Evolutionary conservation across 202 grass and related monocot species (phyloP).

Genomic region (Bolboschoenoplectus hybrid): DNA sequence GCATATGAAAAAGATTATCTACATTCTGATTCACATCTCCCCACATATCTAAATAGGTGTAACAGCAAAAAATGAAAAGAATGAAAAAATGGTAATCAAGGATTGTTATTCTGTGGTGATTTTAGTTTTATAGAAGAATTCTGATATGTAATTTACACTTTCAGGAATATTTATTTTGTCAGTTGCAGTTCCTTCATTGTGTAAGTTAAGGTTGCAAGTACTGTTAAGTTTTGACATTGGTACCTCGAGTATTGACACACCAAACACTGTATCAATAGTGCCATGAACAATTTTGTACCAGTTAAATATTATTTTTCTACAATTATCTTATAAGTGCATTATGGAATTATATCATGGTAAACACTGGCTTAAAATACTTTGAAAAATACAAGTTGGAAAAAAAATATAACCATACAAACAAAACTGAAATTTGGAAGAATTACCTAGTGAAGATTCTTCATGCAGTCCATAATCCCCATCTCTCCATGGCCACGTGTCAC

Average conservation of each 20-base stretch:
- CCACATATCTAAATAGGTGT: slow-evolving; percentile 47
- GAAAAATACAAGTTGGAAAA: background rate
- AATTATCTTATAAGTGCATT: background rate
- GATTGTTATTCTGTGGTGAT: slow-evolving; percentile 8
- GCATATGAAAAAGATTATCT: slow-evolving; percentile 58
- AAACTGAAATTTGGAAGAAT: slow-evolving; percentile 19
- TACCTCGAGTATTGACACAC: slow-evolving; percentile 15
- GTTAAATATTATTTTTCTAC: background rate
- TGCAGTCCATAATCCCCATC: slow-evolving; percentile 26
- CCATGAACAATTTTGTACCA: background rate
- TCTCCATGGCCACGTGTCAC: slow-evolving; percentile 37
- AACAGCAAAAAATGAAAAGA: background rate
- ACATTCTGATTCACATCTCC: slow-evolving; percentile 48
- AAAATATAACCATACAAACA: slow-evolving; percentile 6
- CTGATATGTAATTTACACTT: background rate
- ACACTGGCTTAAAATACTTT: background rate
- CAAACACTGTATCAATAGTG: background rate
- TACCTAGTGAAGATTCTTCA: slow-evolving; percentile 29
- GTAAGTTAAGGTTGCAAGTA: background rate
- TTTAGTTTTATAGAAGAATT: background rate
- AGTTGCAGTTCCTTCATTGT: background rate
- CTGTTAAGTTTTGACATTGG: background rate
- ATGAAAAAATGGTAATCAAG: background rate
- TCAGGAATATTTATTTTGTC: background rate
- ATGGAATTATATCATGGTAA: slow-evolving; percentile 12